Conservation (phyloP, 1,284 basidiomycete species). For the Chalciporus sp. region DNA sequence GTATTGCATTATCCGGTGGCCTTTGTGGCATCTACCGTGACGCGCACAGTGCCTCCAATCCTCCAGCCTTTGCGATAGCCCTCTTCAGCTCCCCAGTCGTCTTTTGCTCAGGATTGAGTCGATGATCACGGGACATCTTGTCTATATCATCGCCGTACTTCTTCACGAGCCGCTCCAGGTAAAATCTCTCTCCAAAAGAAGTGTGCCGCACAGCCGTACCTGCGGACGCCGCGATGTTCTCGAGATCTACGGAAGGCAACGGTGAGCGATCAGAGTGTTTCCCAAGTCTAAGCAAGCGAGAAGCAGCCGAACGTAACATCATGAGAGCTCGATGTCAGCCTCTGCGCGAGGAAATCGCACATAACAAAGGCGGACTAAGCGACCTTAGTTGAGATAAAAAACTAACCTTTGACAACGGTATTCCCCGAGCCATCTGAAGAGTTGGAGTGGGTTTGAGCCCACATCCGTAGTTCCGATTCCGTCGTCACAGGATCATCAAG, state of each 20-base stretch:
- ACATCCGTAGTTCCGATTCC: slow-evolving; percentile 21
- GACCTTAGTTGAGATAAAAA: neutral
- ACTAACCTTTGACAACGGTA: slow-evolving; percentile 41
- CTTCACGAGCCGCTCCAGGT: slow-evolving; percentile 68
- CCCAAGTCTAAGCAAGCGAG: neutral
- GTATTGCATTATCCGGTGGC: slow-evolving; percentile 9
- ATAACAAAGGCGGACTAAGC: neutral
- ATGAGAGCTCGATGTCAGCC: neutral
- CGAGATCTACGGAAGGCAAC: slow-evolving; percentile 41
- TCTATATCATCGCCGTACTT: slow-evolving; percentile 77
- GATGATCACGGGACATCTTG: slow-evolving; percentile 80
- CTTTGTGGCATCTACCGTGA: neutral
- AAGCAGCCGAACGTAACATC: slow-evolving; percentile 1
- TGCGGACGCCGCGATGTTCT: slow-evolving; percentile 46
- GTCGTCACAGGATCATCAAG: slow-evolving; percentile 32
- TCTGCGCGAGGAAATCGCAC: slow-evolving; percentile 1
- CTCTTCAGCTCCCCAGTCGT: slow-evolving; percentile 81
- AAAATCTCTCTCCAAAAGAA: slow-evolving; percentile 70
- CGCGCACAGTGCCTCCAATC: slow-evolving; percentile 18
- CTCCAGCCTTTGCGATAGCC: slow-evolving; percentile 58
- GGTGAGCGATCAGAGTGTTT: slow-evolving; percentile 12
- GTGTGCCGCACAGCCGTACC: slow-evolving; percentile 60
- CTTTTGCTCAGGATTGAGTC: slow-evolving; percentile 83
- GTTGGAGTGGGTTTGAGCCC: slow-evolving; percentile 18
- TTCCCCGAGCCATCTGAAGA: neutral